These are phyloP conservation scores for Phlyctochytrium arcticum DNA, from an alignment of 192 early-diverging fungal genomes.

Conservation along the genomic window DNA sequence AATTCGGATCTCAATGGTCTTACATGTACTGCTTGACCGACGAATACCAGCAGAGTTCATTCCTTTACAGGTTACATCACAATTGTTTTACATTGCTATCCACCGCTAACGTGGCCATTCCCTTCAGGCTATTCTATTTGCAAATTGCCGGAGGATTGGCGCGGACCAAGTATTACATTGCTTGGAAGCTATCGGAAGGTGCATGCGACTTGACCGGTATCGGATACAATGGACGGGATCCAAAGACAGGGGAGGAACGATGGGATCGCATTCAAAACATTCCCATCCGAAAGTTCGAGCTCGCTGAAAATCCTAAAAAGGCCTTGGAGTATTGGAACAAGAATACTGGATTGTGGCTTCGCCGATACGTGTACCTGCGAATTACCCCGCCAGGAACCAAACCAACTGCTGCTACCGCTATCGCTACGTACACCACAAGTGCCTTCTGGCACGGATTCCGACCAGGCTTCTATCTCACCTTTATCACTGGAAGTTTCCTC, in stretches of 20 bases:
- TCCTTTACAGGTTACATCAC: neutral
- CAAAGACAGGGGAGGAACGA: constrained; percentile 45
- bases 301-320: constrained; percentile 68
- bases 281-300: constrained; percentile 66
- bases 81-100: constrained; percentile 1
- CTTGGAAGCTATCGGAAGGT: constrained; percentile 88
- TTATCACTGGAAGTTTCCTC: constrained; percentile 57
- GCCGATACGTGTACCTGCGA: constrained; percentile 78
- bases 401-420: constrained; percentile 53
- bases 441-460: constrained; percentile 97
- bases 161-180: constrained; percentile 81
- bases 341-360: constrained; percentile 83
- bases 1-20: constrained; percentile 5
- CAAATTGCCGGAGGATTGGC: constrained; percentile 56
- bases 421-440: constrained; percentile 75
- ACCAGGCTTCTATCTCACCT: constrained; percentile 60
- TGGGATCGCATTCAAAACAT: constrained; percentile 82
- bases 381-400: constrained; percentile 50
- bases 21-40: neutral
- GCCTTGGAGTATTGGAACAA: constrained; percentile 88
- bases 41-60: neutral
- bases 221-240: constrained; percentile 70
- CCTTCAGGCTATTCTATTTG: constrained; percentile 53
- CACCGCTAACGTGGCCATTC: neutral
- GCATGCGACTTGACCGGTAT: constrained; percentile 79